Conservation (phyloP, 495 filamentous ascomycete genomes). For the Pyrenopolyporus hunteri region DNA sequence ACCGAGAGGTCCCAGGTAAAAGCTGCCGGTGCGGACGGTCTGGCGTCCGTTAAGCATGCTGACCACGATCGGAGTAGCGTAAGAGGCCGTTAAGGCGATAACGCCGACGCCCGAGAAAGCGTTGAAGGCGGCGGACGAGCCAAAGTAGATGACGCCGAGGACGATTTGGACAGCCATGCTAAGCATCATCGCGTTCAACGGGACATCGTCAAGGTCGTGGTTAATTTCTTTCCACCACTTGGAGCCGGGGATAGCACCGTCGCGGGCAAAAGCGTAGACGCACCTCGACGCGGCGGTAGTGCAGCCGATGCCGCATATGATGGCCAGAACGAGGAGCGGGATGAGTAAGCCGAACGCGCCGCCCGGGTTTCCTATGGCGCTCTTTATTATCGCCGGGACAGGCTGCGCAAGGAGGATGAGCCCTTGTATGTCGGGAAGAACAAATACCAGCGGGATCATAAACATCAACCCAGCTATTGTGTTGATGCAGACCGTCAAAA, state of each 20-base stretch:
- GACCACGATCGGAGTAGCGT: conserved; percentile 63
- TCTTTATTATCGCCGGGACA: conserved; percentile 53
- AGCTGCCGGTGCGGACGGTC: conserved; percentile 60
- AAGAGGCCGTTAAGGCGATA: conserved; percentile 63
- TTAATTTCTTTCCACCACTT: conserved; percentile 57
- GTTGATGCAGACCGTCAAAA: conserved; percentile 56
- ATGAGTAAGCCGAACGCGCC: conserved; percentile 55
- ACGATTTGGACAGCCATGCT: conserved; percentile 54
- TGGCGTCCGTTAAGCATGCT: conserved; percentile 58
- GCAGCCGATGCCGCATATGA: conserved; percentile 68
- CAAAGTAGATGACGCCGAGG: conserved; percentile 60
- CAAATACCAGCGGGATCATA: conserved; percentile 57
- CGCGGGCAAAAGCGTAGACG: conserved; percentile 67
- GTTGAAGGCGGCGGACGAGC: conserved; percentile 58
- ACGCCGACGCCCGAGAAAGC: conserved; percentile 69
- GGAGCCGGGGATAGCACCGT: conserved; percentile 63
- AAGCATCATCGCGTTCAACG: conserved; percentile 59
- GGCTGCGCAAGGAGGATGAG: conserved; percentile 53
- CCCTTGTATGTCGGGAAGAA: conserved; percentile 53
- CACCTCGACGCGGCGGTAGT: conserved; percentile 64
- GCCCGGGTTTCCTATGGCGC: conserved; percentile 51
- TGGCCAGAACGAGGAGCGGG: conserved; percentile 54
- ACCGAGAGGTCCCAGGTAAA: conserved; percentile 62
- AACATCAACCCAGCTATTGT: conserved; percentile 55
- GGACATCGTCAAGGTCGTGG: conserved; percentile 54